phyloP scores from a whole-genome alignment of 768 basidiomycete genomes.

The Phylloporus rhodoxanthus region DNA sequence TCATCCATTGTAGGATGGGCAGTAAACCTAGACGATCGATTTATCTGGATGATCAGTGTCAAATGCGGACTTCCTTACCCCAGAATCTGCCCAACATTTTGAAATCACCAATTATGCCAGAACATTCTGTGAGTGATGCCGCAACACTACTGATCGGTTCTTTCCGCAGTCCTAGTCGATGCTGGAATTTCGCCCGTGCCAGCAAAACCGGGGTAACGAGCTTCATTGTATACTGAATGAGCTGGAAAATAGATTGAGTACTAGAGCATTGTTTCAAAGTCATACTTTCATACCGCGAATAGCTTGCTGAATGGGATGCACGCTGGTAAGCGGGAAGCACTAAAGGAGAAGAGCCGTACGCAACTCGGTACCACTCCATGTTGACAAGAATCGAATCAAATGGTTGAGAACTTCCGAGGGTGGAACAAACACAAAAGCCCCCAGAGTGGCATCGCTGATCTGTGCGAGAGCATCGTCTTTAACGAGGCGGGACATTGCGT shows the following conservation, averaged over 20 bases:
- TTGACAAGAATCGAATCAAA: slow-evolving; percentile 67
- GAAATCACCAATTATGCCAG: slow-evolving; percentile 55
- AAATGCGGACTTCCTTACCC: slow-evolving; percentile 44
- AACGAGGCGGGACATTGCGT: slow-evolving; percentile 44
- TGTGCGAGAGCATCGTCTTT: slow-evolving; percentile 45
- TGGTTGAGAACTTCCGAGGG: slow-evolving; percentile 65
- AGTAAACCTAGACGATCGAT: slow-evolving; percentile 50
- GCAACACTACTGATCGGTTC: slow-evolving; percentile 52
- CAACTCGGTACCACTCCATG: slow-evolving; percentile 86
- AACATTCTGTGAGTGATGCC: slow-evolving; percentile 47
- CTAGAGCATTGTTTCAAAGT: not conserved
- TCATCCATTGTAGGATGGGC: slow-evolving; percentile 76
- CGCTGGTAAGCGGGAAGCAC: slow-evolving; percentile 9
- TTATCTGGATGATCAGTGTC: not conserved
- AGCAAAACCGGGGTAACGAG: slow-evolving; percentile 60
- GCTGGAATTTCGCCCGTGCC: slow-evolving; percentile 62
- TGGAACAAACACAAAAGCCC: slow-evolving; percentile 52
- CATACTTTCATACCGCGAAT: slow-evolving; percentile 48
- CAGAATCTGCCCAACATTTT: slow-evolving; percentile 73
- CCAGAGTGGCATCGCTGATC: slow-evolving; percentile 60
- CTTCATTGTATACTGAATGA: slow-evolving; percentile 70
- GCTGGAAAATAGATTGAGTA: slow-evolving; percentile 35
- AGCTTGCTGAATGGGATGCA: slow-evolving; percentile 48
- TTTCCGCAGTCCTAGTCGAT: slow-evolving; percentile 54
- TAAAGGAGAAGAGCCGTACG: slow-evolving; percentile 28